Conservation (phyloP, 2,329 filamentous ascomycete genomes). For the Colletotrichum sojae region DNA sequence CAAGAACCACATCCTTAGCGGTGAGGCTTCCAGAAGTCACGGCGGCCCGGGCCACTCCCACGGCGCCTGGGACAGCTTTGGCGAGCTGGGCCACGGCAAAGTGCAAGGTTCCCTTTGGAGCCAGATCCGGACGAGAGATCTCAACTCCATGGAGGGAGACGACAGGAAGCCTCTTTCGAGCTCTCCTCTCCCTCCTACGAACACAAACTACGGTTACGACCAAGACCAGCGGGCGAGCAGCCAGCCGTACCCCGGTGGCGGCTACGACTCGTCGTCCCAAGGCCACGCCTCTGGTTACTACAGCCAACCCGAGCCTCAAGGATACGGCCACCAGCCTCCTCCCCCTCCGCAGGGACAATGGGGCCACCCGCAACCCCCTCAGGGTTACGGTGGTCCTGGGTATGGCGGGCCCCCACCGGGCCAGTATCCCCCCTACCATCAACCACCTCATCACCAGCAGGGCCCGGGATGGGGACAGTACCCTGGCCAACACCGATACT, state of each 20-base stretch:
- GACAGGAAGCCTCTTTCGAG: conserved; percentile 58
- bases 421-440: conserved; percentile 36
- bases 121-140: conserved; percentile 72
- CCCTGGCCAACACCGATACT: conserved; percentile 54
- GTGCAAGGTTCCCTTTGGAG: conserved; percentile 73
- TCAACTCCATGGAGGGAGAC: conserved; percentile 67
- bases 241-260: conserved; percentile 45
- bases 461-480: conserved; percentile 52
- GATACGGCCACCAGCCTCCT: conserved; percentile 50
- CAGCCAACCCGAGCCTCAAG: conserved; percentile 45
- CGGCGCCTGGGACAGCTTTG: conserved; percentile 56
- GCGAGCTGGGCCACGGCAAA: conserved; percentile 67
- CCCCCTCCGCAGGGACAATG: conserved; percentile 45
- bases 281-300: conserved; percentile 39
- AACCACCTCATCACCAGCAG: conserved; percentile 42
- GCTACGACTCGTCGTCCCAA: conserved; percentile 40
- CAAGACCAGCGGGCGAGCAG: conserved; percentile 46
- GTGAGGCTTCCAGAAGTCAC: conserved; percentile 50
- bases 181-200: conserved; percentile 52
- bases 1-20: conserved; percentile 78
- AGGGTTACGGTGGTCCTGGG: conserved; percentile 47
- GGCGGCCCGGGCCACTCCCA: conserved; percentile 59
- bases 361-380: conserved; percentile 41
- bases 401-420: conserved; percentile 45
- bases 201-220: conserved; percentile 59